These are phyloP conservation scores for Asclepias syriaca DNA, from an alignment of 257 asterid genomes.

Conservation along the genomic window DNA sequence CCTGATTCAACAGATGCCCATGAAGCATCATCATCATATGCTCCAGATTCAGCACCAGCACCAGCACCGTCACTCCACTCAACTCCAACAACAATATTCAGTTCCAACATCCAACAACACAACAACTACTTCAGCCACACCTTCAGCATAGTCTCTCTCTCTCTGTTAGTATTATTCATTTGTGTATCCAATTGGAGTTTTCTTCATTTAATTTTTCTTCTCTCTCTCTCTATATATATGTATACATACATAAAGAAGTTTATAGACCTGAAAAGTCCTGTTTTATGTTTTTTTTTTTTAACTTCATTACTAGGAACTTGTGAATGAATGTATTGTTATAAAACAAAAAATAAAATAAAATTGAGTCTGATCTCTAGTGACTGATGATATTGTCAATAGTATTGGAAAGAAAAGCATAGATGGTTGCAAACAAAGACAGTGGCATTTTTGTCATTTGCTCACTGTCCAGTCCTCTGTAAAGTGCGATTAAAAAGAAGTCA, in stretches of 20 bases:
- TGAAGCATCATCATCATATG: constrained; percentile 48
- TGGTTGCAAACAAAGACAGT: not conserved
- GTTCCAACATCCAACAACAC: constrained; percentile 34
- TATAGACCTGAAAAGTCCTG: not conserved
- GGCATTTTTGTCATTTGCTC: constrained; percentile 9
- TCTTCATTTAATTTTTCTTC: constrained; percentile 7
- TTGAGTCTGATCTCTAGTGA: too few species aligned
- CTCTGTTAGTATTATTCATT: not conserved
- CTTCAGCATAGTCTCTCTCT: constrained; percentile 31
- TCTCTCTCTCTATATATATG: not conserved
- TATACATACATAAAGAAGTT: not conserved
- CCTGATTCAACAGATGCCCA: constrained; percentile 30
- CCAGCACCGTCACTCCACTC: constrained; percentile 23
- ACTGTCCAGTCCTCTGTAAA: not conserved
- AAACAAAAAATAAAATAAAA: too few species aligned
- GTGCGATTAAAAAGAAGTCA: not conserved
- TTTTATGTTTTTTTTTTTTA: not conserved
- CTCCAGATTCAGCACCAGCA: constrained; percentile 41
- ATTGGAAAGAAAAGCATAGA: not conserved
- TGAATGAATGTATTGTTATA: not conserved
- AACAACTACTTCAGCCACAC: constrained; percentile 34
- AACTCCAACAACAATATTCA: constrained; percentile 29
- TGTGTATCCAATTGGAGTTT: not conserved
- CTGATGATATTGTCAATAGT: too few species aligned
- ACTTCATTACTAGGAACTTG: not conserved